These are phyloP conservation scores for Ananas comosus DNA, from an alignment of 176 grass and related monocot genomes.

Conservation along the genomic window DNA sequence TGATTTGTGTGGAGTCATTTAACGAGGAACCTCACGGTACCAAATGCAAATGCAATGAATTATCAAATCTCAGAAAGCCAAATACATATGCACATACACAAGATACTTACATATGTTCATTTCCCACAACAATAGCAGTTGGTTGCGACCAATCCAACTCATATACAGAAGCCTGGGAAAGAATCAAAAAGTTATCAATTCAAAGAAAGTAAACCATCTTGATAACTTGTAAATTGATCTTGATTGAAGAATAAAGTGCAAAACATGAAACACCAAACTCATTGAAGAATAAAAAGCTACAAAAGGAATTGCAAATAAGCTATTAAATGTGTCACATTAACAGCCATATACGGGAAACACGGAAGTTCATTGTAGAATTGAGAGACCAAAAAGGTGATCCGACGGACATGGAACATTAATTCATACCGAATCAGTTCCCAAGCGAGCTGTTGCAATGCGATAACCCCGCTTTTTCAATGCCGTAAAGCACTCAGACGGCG, in stretches of 20 bases:
- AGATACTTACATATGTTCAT: conserved; percentile 60
- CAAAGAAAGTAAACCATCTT: conserved; percentile 10
- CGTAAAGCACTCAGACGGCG: conserved; percentile 62
- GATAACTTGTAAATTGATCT: not conserved
- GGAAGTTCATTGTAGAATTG: not conserved
- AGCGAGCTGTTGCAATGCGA: conserved; percentile 73
- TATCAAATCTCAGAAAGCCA: conserved; percentile 19
- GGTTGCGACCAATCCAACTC: conserved; percentile 97
- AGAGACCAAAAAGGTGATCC: not conserved
- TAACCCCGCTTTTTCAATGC: conserved; percentile 80
- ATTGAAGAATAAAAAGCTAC: too few relatives aligned
- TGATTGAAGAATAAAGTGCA: not conserved
- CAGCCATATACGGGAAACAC: not conserved
- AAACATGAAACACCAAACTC: too few relatives aligned
- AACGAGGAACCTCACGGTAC: conserved; percentile 1
- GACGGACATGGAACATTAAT: not conserved
- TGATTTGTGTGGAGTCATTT: too few relatives aligned
- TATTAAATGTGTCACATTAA: not conserved
- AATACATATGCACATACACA: conserved; percentile 7
- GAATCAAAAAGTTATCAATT: conserved; percentile 7
- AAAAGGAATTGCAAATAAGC: too few relatives aligned
- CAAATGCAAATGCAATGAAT: conserved; percentile 9
- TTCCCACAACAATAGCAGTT: conserved; percentile 94
- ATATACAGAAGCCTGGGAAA: conserved; percentile 75
- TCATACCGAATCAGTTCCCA: conserved; percentile 70